These are phyloP conservation scores for Solanum etuberosum DNA, from an alignment of 257 asterid genomes.

Conservation along the genomic window DNA sequence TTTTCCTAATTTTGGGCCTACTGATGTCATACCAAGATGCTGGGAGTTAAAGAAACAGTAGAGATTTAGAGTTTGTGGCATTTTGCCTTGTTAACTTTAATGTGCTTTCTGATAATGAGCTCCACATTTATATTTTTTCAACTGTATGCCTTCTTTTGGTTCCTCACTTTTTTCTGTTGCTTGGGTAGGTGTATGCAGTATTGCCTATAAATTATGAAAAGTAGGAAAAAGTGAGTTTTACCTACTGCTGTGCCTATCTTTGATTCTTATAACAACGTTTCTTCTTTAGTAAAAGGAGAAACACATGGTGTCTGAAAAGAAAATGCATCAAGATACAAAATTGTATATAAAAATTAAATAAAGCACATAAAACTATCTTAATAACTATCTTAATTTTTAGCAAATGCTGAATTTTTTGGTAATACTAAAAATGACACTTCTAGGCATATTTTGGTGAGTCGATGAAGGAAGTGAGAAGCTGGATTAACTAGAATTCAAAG, in stretches of 20 bases:
- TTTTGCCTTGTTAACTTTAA: background rate
- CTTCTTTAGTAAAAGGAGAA: background rate
- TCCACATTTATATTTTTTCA: background rate
- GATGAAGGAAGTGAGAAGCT: background rate
- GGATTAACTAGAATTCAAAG: background rate
- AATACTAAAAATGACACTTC: background rate
- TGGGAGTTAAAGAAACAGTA: background rate
- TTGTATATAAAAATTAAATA: background rate
- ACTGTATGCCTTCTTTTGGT: background rate
- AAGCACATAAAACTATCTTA: background rate
- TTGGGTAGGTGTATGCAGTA: background rate
- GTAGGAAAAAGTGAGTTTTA: background rate
- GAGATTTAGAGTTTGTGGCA: background rate
- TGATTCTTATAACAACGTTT: background rate
- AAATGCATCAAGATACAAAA: background rate
- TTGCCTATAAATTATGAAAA: background rate
- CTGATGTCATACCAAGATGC: background rate
- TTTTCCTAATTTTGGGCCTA: background rate
- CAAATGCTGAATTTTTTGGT: background rate
- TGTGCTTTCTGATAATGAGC: background rate
- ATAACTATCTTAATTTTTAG: background rate
- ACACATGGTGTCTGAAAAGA: no score
- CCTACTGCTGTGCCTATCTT: background rate
- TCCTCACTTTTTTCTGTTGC: background rate
- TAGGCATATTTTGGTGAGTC: background rate